A percentile compares a stretch with the other conserved stretches of the same genome.
Evolutionary conservation across 2,329 filamentous ascomycete species (phyloP).

Genomic region (Teratosphaeria gauchensis): DNA sequence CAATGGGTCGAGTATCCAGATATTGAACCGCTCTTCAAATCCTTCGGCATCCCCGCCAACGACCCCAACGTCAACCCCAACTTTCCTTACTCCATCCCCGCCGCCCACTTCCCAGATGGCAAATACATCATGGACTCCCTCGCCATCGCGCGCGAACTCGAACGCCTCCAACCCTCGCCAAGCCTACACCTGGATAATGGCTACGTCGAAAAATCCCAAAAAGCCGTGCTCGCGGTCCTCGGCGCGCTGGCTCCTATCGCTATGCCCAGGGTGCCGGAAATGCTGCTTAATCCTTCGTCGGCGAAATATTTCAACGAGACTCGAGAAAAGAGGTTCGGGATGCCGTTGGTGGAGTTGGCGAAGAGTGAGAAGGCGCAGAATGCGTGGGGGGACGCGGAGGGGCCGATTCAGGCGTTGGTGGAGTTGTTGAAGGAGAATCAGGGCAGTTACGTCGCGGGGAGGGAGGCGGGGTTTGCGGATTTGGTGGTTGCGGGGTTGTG

Average conservation of each 20-base stretch:
- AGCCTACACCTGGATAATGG: constrained; percentile 49
- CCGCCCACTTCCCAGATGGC: constrained; percentile 47
- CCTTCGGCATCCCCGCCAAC: constrained; percentile 40
- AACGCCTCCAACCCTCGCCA: constrained; percentile 49
- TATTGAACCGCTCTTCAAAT: constrained; percentile 44
- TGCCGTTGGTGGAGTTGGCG: constrained; percentile 35
- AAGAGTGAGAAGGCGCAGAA: constrained; percentile 32
- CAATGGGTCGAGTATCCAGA: constrained; percentile 63
- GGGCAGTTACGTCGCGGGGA: constrained; percentile 54
- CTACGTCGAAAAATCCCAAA: constrained; percentile 29
- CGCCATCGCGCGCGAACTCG: constrained; percentile 50
- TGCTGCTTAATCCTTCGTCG: constrained; percentile 44
- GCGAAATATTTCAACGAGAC: constrained; percentile 48
- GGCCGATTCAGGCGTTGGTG: constrained; percentile 26
- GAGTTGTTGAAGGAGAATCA: constrained; percentile 44
- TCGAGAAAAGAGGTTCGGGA: constrained; percentile 41
- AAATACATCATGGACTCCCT: constrained; percentile 55
- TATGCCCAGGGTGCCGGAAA: constrained; percentile 40
- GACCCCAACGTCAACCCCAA: constrained; percentile 23
- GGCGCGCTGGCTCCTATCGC: constrained; percentile 32
- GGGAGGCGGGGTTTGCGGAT: constrained; percentile 47
- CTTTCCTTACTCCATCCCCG: constrained; percentile 45
- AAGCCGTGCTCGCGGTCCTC: constrained; percentile 34
- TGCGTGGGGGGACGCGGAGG: constrained; percentile 40
- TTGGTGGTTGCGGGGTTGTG: constrained; percentile 44